Percentiles rank a stretch among this genome's conserved stretches.
Evolutionary conservation across 2,329 filamentous ascomycete genomes (phyloP).

Genomic region (Verticillium zaregamsianum): DNA sequence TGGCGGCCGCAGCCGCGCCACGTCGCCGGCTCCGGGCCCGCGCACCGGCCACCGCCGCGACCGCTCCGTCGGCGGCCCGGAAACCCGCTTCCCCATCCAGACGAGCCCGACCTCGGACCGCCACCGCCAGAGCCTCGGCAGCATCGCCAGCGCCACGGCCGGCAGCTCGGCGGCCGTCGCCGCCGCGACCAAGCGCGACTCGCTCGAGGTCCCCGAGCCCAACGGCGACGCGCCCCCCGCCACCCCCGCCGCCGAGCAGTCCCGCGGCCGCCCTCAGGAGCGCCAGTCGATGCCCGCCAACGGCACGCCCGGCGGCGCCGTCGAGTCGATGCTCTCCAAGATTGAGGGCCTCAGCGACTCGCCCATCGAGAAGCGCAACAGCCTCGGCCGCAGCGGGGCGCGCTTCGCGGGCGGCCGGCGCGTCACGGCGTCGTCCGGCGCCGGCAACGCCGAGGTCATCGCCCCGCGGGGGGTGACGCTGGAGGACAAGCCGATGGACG

Average conservation of each 20-base stretch:
- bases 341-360: constrained; percentile 17
- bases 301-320: constrained; percentile 36
- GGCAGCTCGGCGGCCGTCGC: background rate
- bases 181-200: constrained; percentile 50
- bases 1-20: constrained; percentile 65
- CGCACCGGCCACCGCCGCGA: constrained; percentile 66
- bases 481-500: constrained; percentile 49
- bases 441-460: constrained; percentile 14
- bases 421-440: constrained; percentile 29
- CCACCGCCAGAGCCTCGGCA: constrained; percentile 46
- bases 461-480: constrained; percentile 41
- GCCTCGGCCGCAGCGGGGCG: constrained; percentile 49
- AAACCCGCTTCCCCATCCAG: constrained; percentile 81
- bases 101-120: constrained; percentile 58
- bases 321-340: constrained; percentile 14
- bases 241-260: constrained; percentile 29
- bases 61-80: constrained; percentile 67
- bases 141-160: constrained; percentile 34
- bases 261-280: background rate
- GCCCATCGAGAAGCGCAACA: constrained; percentile 59
- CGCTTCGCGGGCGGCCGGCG: constrained; percentile 50
- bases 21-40: constrained; percentile 64
- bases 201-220: constrained; percentile 71
- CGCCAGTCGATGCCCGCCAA: background rate
- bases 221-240: constrained; percentile 38